Evolutionary conservation across 345 rosid genomes (phyloP).

Genomic region (Rhodamnia rubescens): DNA sequence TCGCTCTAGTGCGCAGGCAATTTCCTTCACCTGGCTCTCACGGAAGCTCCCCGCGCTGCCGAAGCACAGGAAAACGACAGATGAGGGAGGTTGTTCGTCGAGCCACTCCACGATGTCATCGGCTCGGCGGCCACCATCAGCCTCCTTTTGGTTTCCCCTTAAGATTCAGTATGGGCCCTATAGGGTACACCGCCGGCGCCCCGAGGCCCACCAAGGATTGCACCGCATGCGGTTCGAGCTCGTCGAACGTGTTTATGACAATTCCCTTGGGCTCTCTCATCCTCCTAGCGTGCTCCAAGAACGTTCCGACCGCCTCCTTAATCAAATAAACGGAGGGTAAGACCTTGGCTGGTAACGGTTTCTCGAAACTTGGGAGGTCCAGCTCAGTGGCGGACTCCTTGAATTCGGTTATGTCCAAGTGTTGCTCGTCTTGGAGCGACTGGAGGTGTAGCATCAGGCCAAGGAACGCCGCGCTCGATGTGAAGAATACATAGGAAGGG

Average conservation of each 20-base stretch:
- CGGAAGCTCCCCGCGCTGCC: slow-evolving; percentile 49
- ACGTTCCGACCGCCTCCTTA: too few relatives aligned
- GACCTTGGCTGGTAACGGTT: too few relatives aligned
- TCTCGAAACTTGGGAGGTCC: too few relatives aligned
- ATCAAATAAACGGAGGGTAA: too few relatives aligned
- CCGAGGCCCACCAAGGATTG: not conserved
- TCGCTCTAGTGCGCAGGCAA: not conserved
- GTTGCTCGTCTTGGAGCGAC: not conserved
- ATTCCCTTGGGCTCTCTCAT: too few relatives aligned
- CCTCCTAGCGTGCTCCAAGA: too few relatives aligned
- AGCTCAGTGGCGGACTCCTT: too few relatives aligned
- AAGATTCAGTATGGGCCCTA: slow-evolving; percentile 38
- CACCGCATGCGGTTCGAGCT: not conserved
- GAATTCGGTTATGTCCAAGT: too few relatives aligned
- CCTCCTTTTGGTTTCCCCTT: not conserved
- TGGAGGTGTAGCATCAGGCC: slow-evolving; percentile 5
- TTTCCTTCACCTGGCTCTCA: slow-evolving; percentile 22
- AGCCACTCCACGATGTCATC: slow-evolving; percentile 29
- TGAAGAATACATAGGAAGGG: slow-evolving; percentile 19
- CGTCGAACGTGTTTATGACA: too few relatives aligned
- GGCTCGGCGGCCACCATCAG: not conserved
- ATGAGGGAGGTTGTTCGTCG: slow-evolving; percentile 27
- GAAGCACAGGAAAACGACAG: slow-evolving; percentile 58
- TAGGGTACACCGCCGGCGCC: slow-evolving; percentile 22
- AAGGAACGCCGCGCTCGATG: slow-evolving; percentile 13